Base-by-base conservation (phyloP, 352 stramenopile species). In the Pythium folliculosum region DNA sequence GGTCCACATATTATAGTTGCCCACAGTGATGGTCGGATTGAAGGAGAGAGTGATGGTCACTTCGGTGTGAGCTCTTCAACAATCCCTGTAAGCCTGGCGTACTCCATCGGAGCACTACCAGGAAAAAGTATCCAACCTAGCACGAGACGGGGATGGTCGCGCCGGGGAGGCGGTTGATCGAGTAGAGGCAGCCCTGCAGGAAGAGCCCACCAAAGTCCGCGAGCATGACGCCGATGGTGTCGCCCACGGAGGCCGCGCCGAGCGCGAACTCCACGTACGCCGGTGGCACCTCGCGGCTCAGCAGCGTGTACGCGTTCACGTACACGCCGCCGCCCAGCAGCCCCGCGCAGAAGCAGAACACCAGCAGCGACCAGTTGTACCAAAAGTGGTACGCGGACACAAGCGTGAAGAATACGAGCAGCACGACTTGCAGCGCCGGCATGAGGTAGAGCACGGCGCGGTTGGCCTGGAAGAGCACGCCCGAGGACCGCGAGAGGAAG, bases 151-250 rank as follows among this genome's bases (percentile, higher is more conserved):
- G 60, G 32, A 92, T 71, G 13, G 84, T 77, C 3, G 82, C 82
- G n/a, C 84, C 84, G 19, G 84, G 80, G 3, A 94, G 71, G 8
- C 73, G 70, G 53, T 94, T 91, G 47, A 90, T 76, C 17, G 86
- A 90, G 70, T 97, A 98, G 37, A 98, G 78, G 67, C 92, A 98
- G 37, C 86, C 86, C 68, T 98, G 95, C 23, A 98, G 72, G 53
- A 97, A 88, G 19, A 98, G 71, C 1, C 92, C 89, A 5, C 77
- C 68, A 60, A 95, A 83, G 73, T 98, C 93, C 8, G 92, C 91
- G 43, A 97, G 62, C 69, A 98, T 85, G 58, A 98, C 89, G 10
- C 95, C 95, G 44, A 97, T 58, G 35, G 83, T 92, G 55, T 98
- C 91, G 9, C 88, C 90, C 12, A 98, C 78, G n/a, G 88, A 96